Conservation (phyloP, 148 eudicot species). For the Chenopodium album region DNA sequence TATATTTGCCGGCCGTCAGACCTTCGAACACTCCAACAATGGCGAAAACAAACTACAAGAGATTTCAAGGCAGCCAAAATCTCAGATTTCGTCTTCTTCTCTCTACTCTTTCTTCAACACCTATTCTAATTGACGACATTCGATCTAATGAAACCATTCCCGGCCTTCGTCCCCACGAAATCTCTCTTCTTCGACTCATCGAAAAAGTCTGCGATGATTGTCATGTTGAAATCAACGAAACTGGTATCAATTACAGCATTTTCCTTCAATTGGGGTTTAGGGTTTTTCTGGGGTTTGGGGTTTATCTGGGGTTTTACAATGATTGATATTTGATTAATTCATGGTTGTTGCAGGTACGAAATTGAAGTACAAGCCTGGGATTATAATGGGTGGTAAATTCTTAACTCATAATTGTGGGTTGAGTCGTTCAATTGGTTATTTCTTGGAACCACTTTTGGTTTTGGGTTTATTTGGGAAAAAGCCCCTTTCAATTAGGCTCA, state of each 20-base stretch:
- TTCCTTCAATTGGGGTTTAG: background rate
- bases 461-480: constrained; percentile 81
- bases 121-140: constrained; percentile 67
- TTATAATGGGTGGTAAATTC: constrained; percentile 73
- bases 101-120: constrained; percentile 69
- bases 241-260: constrained; percentile 41
- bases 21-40: background rate
- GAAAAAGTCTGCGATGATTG: constrained; percentile 71
- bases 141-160: constrained; percentile 63
- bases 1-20: background rate
- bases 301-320: background rate
- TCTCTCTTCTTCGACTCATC: constrained; percentile 70
- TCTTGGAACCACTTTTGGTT: constrained; percentile 73
- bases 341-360: constrained; percentile 57
- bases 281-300: constrained; percentile 18
- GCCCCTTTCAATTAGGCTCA: constrained; percentile 70
- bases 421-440: constrained; percentile 73
- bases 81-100: constrained; percentile 61
- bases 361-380: constrained; percentile 86
- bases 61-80: constrained; percentile 67
- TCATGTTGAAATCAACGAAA: constrained; percentile 71
- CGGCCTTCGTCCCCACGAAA: constrained; percentile 76
- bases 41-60: constrained; percentile 52
- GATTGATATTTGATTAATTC: constrained; percentile 3
- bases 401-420: constrained; percentile 74